phyloP scores from a whole-genome alignment of 73 alveolate genomes.

The Vitrella brassicaformis region DNA sequence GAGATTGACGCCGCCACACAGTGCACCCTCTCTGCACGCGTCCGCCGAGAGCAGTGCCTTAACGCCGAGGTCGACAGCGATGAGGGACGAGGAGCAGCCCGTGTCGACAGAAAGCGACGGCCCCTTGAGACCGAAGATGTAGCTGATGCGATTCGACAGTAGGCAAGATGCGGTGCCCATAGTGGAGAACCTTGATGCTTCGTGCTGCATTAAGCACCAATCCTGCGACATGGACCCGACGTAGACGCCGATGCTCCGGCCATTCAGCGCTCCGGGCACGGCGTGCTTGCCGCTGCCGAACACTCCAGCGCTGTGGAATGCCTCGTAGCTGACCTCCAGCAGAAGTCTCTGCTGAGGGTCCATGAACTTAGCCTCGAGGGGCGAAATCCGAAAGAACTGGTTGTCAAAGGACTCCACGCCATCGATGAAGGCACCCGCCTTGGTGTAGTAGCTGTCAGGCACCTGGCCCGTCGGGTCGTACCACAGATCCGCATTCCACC shows the following conservation, averaged over 20 bases:
- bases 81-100: not conserved
- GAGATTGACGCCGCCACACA: not conserved
- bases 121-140: not conserved
- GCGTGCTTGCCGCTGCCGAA: not conserved
- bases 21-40: not conserved
- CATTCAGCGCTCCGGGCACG: no score
- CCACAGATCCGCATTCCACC: not conserved
- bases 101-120: not conserved
- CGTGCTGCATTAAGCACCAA: not conserved
- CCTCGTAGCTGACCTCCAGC: slow-evolving; percentile 7
- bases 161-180: not conserved
- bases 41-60: not conserved
- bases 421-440: not conserved
- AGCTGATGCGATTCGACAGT: not conserved
- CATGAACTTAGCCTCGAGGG: slow-evolving; percentile 14
- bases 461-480: not conserved
- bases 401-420: not conserved
- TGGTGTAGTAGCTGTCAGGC: not conserved
- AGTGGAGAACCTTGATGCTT: not conserved
- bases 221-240: not conserved
- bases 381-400: not conserved
- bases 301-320: not conserved
- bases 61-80: not conserved
- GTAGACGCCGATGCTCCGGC: not conserved
- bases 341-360: slow-evolving; percentile 38